These are phyloP conservation scores for Castanopsis chinensis DNA, from an alignment of 306 rosid species.

Conservation along the genomic window DNA sequence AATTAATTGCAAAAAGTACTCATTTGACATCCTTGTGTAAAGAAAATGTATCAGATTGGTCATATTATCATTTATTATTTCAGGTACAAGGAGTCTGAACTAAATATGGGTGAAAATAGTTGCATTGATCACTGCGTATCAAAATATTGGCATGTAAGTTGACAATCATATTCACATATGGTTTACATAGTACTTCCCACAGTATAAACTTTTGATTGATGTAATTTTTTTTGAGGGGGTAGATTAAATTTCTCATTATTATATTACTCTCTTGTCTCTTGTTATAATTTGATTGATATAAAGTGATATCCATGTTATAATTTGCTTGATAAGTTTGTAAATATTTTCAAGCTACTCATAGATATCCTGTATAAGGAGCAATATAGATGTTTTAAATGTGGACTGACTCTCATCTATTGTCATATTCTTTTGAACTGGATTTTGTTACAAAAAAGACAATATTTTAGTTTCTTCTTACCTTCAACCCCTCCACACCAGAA, in stretches of 20 bases:
- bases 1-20: background rate
- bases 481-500: background rate
- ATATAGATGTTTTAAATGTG: background rate
- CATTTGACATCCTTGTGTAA: background rate
- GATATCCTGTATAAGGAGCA: background rate
- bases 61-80: background rate
- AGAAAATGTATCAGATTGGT: background rate
- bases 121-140: conserved; percentile 99
- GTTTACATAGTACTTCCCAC: background rate
- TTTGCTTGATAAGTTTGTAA: background rate
- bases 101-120: conserved; percentile 97
- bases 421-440: background rate
- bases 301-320: no score
- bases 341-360: background rate
- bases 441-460: background rate
- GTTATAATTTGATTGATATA: no score
- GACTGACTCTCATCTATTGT: background rate
- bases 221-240: background rate
- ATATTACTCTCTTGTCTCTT: no score
- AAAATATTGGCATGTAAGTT: conserved; percentile 94
- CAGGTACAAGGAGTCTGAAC: conserved; percentile 97
- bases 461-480: background rate
- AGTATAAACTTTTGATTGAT: background rate
- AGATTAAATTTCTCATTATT: no score
- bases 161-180: background rate